These are phyloP conservation scores for Yamadazyma akitaensis DNA, from an alignment of 805 yeast genomes.

Conservation along the genomic window DNA sequence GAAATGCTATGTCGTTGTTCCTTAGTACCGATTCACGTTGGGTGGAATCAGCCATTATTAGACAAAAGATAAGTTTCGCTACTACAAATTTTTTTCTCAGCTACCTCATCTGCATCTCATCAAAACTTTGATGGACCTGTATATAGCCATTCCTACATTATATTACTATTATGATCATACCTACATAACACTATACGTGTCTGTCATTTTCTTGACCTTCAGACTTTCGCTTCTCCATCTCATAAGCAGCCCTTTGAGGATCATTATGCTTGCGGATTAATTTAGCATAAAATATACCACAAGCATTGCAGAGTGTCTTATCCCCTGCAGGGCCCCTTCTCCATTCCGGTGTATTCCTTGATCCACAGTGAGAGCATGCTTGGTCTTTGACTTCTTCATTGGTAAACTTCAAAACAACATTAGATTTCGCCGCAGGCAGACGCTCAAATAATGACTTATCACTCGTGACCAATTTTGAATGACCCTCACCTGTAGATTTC, in stretches of 20 bases:
- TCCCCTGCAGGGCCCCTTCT: slow-evolving; percentile 84
- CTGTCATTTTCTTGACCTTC: slow-evolving; percentile 17
- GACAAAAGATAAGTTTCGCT: background rate
- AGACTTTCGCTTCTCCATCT: slow-evolving; percentile 24
- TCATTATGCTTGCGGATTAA: slow-evolving; percentile 48
- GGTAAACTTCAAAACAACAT: background rate
- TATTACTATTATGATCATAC: background rate
- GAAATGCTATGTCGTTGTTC: slow-evolving; percentile 61
- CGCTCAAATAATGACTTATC: background rate
- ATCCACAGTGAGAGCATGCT: slow-evolving; percentile 60
- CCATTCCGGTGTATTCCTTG: slow-evolving; percentile 86
- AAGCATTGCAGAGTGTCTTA: slow-evolving; percentile 84
- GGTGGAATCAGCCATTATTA: slow-evolving; percentile 7
- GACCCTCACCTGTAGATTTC: background rate
- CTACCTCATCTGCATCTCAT: slow-evolving; percentile 5
- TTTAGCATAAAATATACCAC: slow-evolving; percentile 76
- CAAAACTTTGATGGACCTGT: slow-evolving; percentile 7
- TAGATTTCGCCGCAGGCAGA: background rate
- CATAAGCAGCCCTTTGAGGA: slow-evolving; percentile 34
- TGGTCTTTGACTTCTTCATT: background rate
- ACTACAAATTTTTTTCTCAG: slow-evolving; percentile 1
- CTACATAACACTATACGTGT: slow-evolving; percentile 8
- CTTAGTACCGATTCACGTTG: slow-evolving; percentile 5
- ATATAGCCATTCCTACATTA: background rate
- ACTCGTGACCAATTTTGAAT: background rate